These are phyloP conservation scores for Eucalyptus sp. DNA, from an alignment of 345 rosid species.

Conservation along the genomic window DNA sequence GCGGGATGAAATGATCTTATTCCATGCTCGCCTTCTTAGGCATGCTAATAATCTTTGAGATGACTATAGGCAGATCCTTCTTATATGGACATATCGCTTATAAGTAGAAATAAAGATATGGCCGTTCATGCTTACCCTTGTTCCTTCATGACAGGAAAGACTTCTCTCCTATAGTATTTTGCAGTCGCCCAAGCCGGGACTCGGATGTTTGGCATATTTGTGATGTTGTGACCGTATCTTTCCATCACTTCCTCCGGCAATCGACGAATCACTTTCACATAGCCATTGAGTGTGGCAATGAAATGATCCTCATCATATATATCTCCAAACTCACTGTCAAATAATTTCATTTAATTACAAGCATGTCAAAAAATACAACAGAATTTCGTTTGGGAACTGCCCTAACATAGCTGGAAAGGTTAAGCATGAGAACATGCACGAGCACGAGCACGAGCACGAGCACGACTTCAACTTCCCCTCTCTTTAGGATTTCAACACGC, in stretches of 20 bases:
- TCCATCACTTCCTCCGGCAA: constrained; percentile 60
- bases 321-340: constrained; percentile 66
- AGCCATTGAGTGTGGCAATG: constrained; percentile 51
- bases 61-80: background rate
- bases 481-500: background rate
- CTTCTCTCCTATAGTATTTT: constrained; percentile 49
- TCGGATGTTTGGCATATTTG: constrained; percentile 51
- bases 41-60: background rate
- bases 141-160: constrained; percentile 54
- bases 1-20: background rate
- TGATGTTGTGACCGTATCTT: constrained; percentile 40
- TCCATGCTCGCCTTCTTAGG: background rate
- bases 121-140: constrained; percentile 42
- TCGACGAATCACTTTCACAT: constrained; percentile 61
- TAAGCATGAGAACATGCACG: background rate
- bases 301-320: constrained; percentile 81
- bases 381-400: background rate
- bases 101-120: background rate
- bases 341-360: background rate
- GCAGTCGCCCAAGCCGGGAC: constrained; percentile 80
- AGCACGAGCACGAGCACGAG: background rate
- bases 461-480: background rate
- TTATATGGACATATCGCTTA: background rate
- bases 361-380: background rate
- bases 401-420: background rate